A percentile compares a stretch with the other conserved stretches of the same genome.
phyloP scores from a whole-genome alignment of 495 filamentous ascomycete species.

The Penicillium paradoxum region DNA sequence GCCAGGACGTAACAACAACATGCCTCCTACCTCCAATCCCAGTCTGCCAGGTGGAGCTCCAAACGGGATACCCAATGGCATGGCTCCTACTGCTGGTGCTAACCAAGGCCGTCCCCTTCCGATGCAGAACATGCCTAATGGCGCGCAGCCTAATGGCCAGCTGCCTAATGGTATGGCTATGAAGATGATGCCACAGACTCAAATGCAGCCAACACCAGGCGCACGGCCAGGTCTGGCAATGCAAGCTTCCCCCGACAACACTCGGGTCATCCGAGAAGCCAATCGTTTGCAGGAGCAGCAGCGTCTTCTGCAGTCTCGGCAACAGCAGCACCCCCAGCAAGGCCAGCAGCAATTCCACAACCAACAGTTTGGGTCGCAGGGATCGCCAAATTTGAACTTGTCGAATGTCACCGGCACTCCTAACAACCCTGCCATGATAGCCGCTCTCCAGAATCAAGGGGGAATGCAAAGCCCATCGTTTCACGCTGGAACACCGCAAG shows the following conservation, averaged over 20 bases:
- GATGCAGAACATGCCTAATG: slow-evolving; percentile 38
- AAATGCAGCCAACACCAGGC: slow-evolving; percentile 59
- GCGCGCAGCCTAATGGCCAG: slow-evolving; percentile 39
- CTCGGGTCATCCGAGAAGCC: slow-evolving; percentile 54
- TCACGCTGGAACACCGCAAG: slow-evolving; percentile 39
- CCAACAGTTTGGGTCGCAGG: slow-evolving; percentile 41
- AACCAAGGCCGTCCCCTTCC: slow-evolving; percentile 37
- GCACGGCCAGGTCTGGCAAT: slow-evolving; percentile 56
- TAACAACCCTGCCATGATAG: slow-evolving; percentile 50
- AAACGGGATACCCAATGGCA: slow-evolving; percentile 38
- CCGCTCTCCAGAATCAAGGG: slow-evolving; percentile 45
- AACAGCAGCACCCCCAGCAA: slow-evolving; percentile 47
- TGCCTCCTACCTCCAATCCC: slow-evolving; percentile 37
- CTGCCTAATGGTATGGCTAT: slow-evolving; percentile 54
- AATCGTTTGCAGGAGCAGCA: slow-evolving; percentile 61
- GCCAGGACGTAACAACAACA: slow-evolving; percentile 34
- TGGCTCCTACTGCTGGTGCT: slow-evolving; percentile 30
- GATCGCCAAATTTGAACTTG: slow-evolving; percentile 39
- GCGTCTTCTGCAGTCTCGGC: slow-evolving; percentile 60
- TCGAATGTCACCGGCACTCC: slow-evolving; percentile 48
- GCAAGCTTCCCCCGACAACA: slow-evolving; percentile 48
- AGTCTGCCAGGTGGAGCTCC: slow-evolving; percentile 26
- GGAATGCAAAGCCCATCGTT: slow-evolving; percentile 48
- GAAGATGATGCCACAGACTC: slow-evolving; percentile 66
- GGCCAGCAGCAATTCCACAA: slow-evolving; percentile 39